Evolutionary conservation across 306 rosid species (phyloP).

Genomic region (Cicer cuneatum): DNA sequence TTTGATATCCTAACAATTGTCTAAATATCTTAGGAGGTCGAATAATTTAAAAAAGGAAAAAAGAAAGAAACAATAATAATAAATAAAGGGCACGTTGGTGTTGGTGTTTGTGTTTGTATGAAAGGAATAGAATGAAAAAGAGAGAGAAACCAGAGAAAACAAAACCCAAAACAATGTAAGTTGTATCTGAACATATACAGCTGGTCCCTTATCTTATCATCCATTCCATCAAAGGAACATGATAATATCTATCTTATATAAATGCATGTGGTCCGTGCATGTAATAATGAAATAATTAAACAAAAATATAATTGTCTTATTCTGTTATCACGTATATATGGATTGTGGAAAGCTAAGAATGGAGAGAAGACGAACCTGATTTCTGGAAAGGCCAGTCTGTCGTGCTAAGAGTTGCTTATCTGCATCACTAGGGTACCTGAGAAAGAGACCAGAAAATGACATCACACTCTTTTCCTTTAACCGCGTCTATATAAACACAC

Average conservation of each 20-base stretch:
- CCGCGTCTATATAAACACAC: slow-evolving; percentile 52
- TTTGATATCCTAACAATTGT: too few species aligned
- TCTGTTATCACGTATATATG: not conserved
- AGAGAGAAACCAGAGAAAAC: slow-evolving; percentile 43
- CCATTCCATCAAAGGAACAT: not conserved
- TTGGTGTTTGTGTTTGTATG: slow-evolving; percentile 50
- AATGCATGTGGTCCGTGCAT: slow-evolving; percentile 45
- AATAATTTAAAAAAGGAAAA: too few species aligned
- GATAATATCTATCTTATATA: not conserved
- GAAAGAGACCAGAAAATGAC: slow-evolving; percentile 89
- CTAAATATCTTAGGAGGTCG: too few species aligned
- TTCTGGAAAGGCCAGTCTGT: slow-evolving; percentile 92
- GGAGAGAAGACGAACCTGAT: slow-evolving; percentile 68
- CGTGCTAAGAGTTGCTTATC: slow-evolving; percentile 92
- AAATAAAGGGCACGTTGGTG: slow-evolving; percentile 33
- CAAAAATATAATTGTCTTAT: slow-evolving; percentile 37
- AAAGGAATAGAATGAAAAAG: slow-evolving; percentile 29
- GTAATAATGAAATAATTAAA: slow-evolving; percentile 35
- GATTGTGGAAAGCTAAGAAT: slow-evolving; percentile 42
- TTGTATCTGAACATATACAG: slow-evolving; percentile 48
- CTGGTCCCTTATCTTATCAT: slow-evolving; percentile 56
- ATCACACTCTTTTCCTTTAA: slow-evolving; percentile 54
- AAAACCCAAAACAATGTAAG: slow-evolving; percentile 56
- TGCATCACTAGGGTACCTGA: slow-evolving; percentile 96
- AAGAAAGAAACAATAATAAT: too few species aligned